Conservation (phyloP, 495 filamentous ascomycete species). For the Penicillium robsamsonii region DNA sequence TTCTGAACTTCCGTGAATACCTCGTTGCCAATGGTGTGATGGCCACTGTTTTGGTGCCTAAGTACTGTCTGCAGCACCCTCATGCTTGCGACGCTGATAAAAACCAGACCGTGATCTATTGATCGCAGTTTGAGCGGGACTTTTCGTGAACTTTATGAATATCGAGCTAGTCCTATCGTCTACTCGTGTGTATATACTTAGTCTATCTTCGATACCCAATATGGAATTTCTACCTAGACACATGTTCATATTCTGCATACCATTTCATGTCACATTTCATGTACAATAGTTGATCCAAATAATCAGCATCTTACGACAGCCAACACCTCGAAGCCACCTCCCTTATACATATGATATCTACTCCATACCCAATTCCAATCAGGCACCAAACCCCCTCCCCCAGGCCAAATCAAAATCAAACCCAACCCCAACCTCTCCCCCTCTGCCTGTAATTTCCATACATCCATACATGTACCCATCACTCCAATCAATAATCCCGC, state of each 20-base stretch:
- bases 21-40: constrained; percentile 52
- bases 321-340: too few relatives aligned
- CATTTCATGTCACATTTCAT: background rate
- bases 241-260: background rate
- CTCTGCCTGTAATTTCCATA: too few relatives aligned
- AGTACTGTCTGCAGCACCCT: constrained; percentile 56
- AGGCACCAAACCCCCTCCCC: background rate
- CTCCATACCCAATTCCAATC: background rate
- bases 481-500: background rate
- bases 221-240: background rate
- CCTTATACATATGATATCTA: background rate
- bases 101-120: constrained; percentile 44
- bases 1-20: constrained; percentile 59
- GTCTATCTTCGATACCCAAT: constrained; percentile 16
- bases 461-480: background rate
- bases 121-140: background rate
- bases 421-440: background rate
- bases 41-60: constrained; percentile 49
- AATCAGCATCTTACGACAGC: background rate
- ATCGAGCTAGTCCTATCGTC: background rate
- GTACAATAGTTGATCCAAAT: background rate
- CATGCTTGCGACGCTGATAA: constrained; percentile 55
- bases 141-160: background rate
- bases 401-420: background rate
- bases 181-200: constrained; percentile 7